These are phyloP conservation scores for Coleophoma cylindrospora DNA, from an alignment of 2,329 filamentous ascomycete species.

Conservation along the genomic window DNA sequence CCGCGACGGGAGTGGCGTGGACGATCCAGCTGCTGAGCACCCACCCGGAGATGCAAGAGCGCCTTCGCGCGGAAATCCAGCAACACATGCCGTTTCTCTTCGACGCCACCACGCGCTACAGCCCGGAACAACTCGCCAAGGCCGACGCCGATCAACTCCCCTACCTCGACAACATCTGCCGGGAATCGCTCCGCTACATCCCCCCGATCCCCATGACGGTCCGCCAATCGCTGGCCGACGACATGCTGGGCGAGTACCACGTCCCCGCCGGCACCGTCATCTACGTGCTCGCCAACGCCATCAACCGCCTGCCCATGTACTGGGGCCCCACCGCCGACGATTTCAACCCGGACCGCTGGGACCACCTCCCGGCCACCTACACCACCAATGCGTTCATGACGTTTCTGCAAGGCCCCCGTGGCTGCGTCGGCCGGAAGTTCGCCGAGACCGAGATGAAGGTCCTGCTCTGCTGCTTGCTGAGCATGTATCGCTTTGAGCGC, in stretches of 20 bases:
- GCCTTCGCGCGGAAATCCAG: constrained; percentile 34
- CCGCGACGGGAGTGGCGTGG: constrained; percentile 37
- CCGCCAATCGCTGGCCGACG: constrained; percentile 33
- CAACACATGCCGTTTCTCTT: constrained; percentile 42
- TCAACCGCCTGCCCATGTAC: constrained; percentile 33
- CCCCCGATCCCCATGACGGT: constrained; percentile 41
- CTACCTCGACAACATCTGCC: constrained; percentile 40
- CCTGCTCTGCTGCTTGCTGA: constrained; percentile 27
- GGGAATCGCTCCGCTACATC: constrained; percentile 39
- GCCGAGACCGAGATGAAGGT: constrained; percentile 31
- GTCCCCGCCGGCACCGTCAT: constrained; percentile 37
- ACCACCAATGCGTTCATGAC: constrained; percentile 31
- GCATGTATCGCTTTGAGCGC: constrained; percentile 28
- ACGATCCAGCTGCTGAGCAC: constrained; percentile 35
- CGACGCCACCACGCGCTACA: constrained; percentile 25
- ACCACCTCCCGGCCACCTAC: constrained; percentile 29
- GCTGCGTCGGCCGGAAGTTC: constrained; percentile 28
- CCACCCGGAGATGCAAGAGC: constrained; percentile 32
- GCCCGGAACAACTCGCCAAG: constrained; percentile 21
- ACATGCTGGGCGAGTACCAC: constrained; percentile 32
- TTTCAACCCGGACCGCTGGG: constrained; percentile 38
- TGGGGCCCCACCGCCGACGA: constrained; percentile 34
- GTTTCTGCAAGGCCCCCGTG: constrained; percentile 26
- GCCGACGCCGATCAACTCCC: constrained; percentile 35
- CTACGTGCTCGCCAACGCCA: constrained; percentile 35